Base-by-base conservation (phyloP, 768 basidiomycete genomes). In the Saitozyma podzolica region DNA sequence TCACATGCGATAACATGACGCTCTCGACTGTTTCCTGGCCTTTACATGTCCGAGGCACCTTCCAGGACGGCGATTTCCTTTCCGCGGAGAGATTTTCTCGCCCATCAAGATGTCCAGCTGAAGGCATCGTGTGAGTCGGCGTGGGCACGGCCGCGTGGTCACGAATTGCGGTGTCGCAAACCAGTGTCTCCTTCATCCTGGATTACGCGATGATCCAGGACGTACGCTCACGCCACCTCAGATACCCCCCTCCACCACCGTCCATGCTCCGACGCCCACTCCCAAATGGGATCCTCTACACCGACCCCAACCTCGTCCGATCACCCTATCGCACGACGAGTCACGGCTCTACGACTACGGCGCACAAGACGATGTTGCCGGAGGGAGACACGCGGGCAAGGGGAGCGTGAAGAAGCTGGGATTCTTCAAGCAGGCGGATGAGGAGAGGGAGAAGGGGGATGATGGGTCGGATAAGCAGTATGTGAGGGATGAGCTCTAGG, bases 11-110 rank as follows among this genome's bases (percentile, higher is more conserved):
- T 13, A 74, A 77, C 60, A 54, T 50, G 10, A 74, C 74, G 7
- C 50, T 79, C 1, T 66, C 62, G 17, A 61, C 72, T 2, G 62
- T 76, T 10, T 62, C 62, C 14, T 79, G 76, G 76, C 78, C 78
- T 9, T 47, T 79, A 5, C 56, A 67, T 47, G 69, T 74, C n/a
- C 17, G 54, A 40, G 76, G 76, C 5, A 66, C 58, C 20, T 79
- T 76, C 61, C 73, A 79, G 53, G 59, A 62, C 41, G 70, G 68
- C 2, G 19, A 56, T 8, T 76, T 77, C 57, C 47, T 57, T 13
- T 62, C 74, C 49, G 69, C 71, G 3, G 42, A 40, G 6, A 41
- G 41, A 4, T 62, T 55, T n/a, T 9, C 54, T 0, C 19, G 16
- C 20, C 11, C n/a, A 8, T 67, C 72, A 7, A 73, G 67, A 41